Conservation (phyloP, 257 asterid genomes). For the Gentiana dahurica region DNA sequence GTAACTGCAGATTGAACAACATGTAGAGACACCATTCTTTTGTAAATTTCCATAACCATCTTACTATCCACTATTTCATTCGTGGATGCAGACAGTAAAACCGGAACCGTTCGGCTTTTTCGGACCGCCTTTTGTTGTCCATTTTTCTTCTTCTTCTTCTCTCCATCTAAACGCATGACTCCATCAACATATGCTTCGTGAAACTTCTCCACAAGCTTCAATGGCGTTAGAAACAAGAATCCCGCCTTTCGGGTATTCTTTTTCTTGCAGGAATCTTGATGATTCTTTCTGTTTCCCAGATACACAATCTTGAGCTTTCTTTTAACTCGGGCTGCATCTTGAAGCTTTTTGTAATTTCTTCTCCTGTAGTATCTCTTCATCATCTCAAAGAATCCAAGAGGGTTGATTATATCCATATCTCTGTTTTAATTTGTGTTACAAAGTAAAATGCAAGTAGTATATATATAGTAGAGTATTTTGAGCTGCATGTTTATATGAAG, state of each 20-base stretch:
- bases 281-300: slow-evolving; percentile 7
- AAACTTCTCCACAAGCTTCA: too few relatives aligned
- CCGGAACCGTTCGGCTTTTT: slow-evolving; percentile 6
- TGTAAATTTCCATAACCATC: slow-evolving; percentile 15
- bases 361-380: slow-evolving; percentile 19
- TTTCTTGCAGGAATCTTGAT: slow-evolving; percentile 3
- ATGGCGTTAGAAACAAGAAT: too few relatives aligned
- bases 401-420: slow-evolving; percentile 13
- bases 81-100: slow-evolving; percentile 13
- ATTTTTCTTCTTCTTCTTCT: slow-evolving; percentile 7
- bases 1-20: too few relatives aligned
- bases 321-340: slow-evolving; percentile 3
- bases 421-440: background rate
- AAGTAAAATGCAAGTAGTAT: too few relatives aligned
- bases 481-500: too few relatives aligned
- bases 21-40: slow-evolving; percentile 7
- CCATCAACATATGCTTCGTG: slow-evolving; percentile 4
- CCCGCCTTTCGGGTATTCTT: background rate
- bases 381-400: slow-evolving; percentile 8
- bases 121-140: slow-evolving; percentile 6
- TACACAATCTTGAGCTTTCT: slow-evolving; percentile 10
- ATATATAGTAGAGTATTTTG: too few relatives aligned
- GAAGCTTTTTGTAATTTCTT: slow-evolving; percentile 15
- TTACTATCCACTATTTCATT: slow-evolving; percentile 20
- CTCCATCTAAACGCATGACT: slow-evolving; percentile 16